These are phyloP conservation scores for Knoxdaviesia capensis DNA, from an alignment of 2,329 filamentous ascomycete species.

Conservation along the genomic window DNA sequence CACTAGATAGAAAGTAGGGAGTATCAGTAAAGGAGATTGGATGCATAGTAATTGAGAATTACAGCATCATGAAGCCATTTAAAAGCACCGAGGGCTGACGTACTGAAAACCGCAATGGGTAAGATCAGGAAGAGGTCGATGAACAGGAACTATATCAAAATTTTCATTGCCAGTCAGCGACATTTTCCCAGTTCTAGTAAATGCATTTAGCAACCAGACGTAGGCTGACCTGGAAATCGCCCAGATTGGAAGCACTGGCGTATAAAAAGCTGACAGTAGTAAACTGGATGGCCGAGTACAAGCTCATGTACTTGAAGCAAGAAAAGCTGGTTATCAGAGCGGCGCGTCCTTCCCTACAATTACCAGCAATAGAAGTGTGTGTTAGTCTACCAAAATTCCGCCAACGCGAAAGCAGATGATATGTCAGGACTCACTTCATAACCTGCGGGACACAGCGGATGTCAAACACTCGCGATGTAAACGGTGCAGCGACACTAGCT, in stretches of 20 bases:
- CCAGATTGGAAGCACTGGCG: constrained; percentile 78
- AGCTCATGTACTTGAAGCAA: constrained; percentile 99
- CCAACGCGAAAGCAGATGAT: not conserved
- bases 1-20: constrained; percentile 28
- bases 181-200: too few relatives aligned
- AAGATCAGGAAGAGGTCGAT: constrained; percentile 86
- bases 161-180: too few relatives aligned
- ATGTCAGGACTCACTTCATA: constrained; percentile 39
- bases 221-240: constrained; percentile 59
- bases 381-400: not conserved
- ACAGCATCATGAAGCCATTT: too few relatives aligned
- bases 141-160: constrained; percentile 49
- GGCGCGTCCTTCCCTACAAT: constrained; percentile 62
- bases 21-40: too few relatives aligned
- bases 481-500: constrained; percentile 93
- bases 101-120: constrained; percentile 87
- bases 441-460: constrained; percentile 89
- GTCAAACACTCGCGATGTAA: constrained; percentile 88
- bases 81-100: constrained; percentile 10
- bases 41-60: too few relatives aligned
- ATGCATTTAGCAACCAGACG: too few relatives aligned
- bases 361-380: constrained; percentile 5
- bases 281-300: constrained; percentile 99
- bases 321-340: constrained; percentile 96
- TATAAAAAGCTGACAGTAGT: constrained; percentile 94